Conservation (phyloP, 2,329 filamentous ascomycete genomes). For the Curvularia lunata region DNA sequence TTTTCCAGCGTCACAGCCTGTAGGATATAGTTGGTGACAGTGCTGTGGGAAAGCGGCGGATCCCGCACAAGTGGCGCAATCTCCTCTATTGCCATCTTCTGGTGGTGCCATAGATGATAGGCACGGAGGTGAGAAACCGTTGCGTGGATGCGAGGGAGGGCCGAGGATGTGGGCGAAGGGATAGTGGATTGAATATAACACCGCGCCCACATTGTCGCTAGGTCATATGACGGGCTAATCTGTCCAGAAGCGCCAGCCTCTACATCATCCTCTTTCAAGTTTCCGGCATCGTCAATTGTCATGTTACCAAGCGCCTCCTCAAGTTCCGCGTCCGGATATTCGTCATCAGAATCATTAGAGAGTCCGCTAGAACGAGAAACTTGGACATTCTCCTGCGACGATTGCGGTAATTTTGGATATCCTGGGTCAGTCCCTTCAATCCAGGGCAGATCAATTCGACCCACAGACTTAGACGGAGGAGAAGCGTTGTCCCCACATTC, state of each 20-base stretch:
- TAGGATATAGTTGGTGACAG: conserved; percentile 40
- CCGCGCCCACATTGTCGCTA: conserved; percentile 41
- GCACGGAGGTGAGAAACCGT: conserved; percentile 42
- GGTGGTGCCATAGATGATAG: conserved; percentile 45
- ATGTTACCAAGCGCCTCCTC: conserved; percentile 30
- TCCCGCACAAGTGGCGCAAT: conserved; percentile 37
- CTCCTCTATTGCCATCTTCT: conserved; percentile 29
- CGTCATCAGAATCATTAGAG: conserved; percentile 13
- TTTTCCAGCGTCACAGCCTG: conserved; percentile 39
- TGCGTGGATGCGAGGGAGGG: conserved; percentile 37
- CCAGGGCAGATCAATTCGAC: conserved; percentile 27
- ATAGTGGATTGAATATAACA: conserved; percentile 38
- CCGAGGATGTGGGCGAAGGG: conserved; percentile 26
- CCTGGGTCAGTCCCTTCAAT: conserved; percentile 23
- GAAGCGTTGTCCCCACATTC: background rate
- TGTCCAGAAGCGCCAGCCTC: background rate
- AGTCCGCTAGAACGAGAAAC: background rate
- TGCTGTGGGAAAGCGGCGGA: conserved; percentile 38
- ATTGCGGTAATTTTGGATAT: conserved; percentile 22
- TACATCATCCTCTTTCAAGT: conserved; percentile 14
- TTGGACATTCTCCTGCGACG: background rate
- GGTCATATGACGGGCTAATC: conserved; percentile 14
- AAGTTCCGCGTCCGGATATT: conserved; percentile 38
- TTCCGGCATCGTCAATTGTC: conserved; percentile 21
- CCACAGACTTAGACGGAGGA: conserved; percentile 22